Conservation (phyloP, 139 green algal species). For the Marvania coccoides region DNA sequence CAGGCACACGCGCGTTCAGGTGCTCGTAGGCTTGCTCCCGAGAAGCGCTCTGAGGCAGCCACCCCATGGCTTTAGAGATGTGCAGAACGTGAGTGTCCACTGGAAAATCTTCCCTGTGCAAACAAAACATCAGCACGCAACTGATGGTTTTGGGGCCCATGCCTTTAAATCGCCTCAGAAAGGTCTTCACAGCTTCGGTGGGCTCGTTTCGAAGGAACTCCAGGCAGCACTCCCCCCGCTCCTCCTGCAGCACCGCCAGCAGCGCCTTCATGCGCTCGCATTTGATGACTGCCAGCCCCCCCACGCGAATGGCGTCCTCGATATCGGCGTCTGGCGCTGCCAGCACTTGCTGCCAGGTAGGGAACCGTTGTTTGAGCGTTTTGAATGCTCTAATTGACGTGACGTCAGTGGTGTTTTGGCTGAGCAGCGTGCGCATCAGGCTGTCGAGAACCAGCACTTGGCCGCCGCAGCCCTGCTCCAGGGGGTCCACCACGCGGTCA, state of each 20-base stretch:
- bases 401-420: conserved; percentile 50
- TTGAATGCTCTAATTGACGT: conserved; percentile 25
- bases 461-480: background rate
- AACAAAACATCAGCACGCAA: conserved; percentile 64
- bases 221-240: conserved; percentile 41
- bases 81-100: conserved; percentile 71
- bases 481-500: background rate
- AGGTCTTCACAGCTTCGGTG: conserved; percentile 38
- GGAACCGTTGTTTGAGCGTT: conserved; percentile 36
- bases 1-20: conserved; percentile 54
- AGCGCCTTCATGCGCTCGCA: conserved; percentile 53
- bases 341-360: conserved; percentile 19
- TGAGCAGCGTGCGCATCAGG: conserved; percentile 40
- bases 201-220: conserved; percentile 46
- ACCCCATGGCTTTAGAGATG: conserved; percentile 42
- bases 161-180: conserved; percentile 51
- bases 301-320: conserved; percentile 19
- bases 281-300: conserved; percentile 53
- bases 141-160: conserved; percentile 64
- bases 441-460: background rate
- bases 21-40: conserved; percentile 66
- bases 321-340: conserved; percentile 15
- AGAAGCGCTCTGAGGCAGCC: conserved; percentile 43
- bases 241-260: conserved; percentile 36
- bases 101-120: conserved; percentile 56